Base-by-base conservation (phyloP, 1,139 yeast genomes). In the Candida sanyaensis region DNA sequence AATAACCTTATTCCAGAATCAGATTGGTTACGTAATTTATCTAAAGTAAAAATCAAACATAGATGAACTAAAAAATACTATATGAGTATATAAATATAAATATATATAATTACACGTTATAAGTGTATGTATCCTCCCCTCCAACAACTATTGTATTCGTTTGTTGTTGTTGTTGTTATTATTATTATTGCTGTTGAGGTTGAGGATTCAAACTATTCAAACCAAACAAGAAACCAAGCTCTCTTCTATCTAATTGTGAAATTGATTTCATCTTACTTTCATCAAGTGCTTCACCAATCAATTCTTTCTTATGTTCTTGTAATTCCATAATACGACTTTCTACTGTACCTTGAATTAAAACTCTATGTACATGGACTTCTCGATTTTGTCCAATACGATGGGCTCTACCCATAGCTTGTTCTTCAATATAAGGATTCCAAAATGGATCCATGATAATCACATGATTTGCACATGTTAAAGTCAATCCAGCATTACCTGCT, bases 381-480 rank as follows among this genome's bases (percentile, higher is more conserved):
- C 81, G 74, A 31, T 80, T 78, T 67, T 92, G 99, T 6, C 97
- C 97, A 55, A 92, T 88, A 65, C 99, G 80, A 68, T 93, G 93
- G 6, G 95, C 96, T 55, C 99, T 81, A 64, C 90, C 97, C 80
- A 88, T 90, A 0, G 98, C 98, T 68, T 92, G 98, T 42, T 88
- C 96, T 66, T 92, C 98, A 3, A 92, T 96, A 65, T 79, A 92
- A 1, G 97, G 98, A 61, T 92, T 92, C 98, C 98, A 92, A 63
- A 90, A 92, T 12, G 97, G 97, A 63, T 92, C 98, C 75, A 89
- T 79, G 10, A 92, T 79, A 44, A 92, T 81, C 9, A 92, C 96
- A 63, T 90, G 97, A 37, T 90, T 87, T 0, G 98, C 98, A 69
- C 96, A 88, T 0, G 97, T 92, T 54, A 92, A 74, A 0, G 97